Conservation (phyloP, 2,329 filamentous ascomycete genomes). For the Diaporthe sp. region DNA sequence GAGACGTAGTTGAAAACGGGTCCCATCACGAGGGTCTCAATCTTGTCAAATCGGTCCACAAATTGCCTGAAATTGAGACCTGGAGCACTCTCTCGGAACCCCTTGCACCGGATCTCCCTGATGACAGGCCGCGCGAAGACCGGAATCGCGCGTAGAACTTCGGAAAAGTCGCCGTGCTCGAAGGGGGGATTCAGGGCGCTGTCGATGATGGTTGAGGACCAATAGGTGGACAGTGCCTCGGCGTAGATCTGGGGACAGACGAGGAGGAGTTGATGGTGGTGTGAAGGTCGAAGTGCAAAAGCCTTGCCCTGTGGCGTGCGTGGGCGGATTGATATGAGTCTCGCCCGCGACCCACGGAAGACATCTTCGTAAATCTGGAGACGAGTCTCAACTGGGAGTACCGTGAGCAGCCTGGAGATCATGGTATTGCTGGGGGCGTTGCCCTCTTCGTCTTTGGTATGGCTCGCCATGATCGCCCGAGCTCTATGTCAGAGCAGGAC, state of each 20-base stretch:
- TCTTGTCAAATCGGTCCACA: not conserved
- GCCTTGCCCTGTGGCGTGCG: fast-evolving
- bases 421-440: not conserved
- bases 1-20: not conserved
- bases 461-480: not conserved
- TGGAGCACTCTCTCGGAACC: not conserved
- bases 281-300: not conserved
- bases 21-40: not conserved
- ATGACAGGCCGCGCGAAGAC: not conserved
- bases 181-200: not conserved
- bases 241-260: not conserved
- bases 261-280: not conserved
- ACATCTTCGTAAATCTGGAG: not conserved
- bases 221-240: not conserved
- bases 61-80: not conserved
- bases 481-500: not conserved
- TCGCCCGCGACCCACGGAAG: not conserved
- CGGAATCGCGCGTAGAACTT: not conserved
- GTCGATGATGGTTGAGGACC: not conserved
- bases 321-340: too few species aligned
- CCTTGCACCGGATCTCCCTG: not conserved
- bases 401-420: not conserved
- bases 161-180: not conserved
- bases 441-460: not conserved
- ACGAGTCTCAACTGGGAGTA: not conserved